Evolutionary conservation across 257 asterid genomes (phyloP).

Genomic region (Rubia yunnanensis): DNA sequence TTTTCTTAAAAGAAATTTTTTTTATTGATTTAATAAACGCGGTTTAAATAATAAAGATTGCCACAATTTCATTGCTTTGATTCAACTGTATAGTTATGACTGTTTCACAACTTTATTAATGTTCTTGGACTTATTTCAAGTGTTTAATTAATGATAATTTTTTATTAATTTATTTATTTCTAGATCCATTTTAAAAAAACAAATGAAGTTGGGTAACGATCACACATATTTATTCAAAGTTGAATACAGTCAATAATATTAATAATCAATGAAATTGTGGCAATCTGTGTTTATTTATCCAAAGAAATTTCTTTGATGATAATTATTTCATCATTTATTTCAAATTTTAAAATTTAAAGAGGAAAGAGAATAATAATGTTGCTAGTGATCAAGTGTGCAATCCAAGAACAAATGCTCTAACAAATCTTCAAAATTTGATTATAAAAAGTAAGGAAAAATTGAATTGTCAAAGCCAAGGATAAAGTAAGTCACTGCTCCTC

Average conservation of each 20-base stretch:
- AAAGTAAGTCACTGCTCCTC: not conserved
- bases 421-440: slow-evolving; percentile 4
- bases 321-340: too few relatives aligned
- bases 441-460: slow-evolving; percentile 2
- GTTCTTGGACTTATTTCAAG: too few relatives aligned
- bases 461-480: not conserved
- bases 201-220: too few relatives aligned
- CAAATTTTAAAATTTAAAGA: not conserved
- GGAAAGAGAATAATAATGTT: not conserved
- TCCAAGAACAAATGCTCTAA: slow-evolving; percentile 1
- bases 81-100: not conserved
- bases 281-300: not conserved
- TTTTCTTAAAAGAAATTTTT: too few relatives aligned
- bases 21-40: too few relatives aligned
- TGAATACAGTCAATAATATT: not conserved
- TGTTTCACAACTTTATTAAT: not conserved
- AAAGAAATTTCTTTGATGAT: too few relatives aligned
- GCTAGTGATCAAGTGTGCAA: not conserved
- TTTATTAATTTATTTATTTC: too few relatives aligned
- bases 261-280: not conserved
- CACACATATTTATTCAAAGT: not conserved
- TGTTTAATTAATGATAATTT: too few relatives aligned
- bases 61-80: too few relatives aligned
- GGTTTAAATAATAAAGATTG: too few relatives aligned
- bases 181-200: too few relatives aligned